phyloP scores from a whole-genome alignment of 768 basidiomycete species.

The Boletus subcaerulescens region DNA sequence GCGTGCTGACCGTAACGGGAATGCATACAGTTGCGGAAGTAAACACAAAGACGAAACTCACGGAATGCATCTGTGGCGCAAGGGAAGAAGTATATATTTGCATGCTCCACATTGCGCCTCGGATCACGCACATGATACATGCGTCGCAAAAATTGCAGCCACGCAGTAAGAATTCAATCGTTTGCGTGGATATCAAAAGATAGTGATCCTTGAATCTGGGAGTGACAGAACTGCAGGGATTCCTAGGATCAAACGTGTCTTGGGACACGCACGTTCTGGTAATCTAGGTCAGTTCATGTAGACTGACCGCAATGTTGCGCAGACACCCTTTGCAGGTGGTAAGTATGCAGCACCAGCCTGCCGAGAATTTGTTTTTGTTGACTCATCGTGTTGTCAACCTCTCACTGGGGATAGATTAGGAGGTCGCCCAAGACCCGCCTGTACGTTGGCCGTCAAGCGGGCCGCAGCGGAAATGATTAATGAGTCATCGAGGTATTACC shows the following conservation, averaged over 20 bases:
- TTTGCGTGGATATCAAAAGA: slow-evolving; percentile 2
- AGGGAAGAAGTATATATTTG: background rate
- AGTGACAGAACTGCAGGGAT: background rate
- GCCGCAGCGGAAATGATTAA: background rate
- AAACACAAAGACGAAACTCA: background rate
- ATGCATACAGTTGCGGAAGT: background rate
- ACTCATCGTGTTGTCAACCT: background rate
- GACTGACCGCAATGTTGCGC: background rate
- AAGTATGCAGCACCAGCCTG: background rate
- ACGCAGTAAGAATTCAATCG: background rate
- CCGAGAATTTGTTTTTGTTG: background rate
- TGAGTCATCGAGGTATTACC: slow-evolving; percentile 2
- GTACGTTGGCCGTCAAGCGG: background rate
- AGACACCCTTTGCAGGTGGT: too few species aligned
- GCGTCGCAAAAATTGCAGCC: slow-evolving; percentile 2
- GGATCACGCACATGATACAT: slow-evolving; percentile 6
- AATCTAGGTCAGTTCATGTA: background rate
- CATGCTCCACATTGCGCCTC: slow-evolving; percentile 3
- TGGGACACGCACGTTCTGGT: background rate
- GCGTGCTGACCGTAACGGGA: background rate
- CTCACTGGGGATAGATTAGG: background rate
- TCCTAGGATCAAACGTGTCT: slow-evolving; percentile 19
- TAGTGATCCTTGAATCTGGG: background rate
- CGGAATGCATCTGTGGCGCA: background rate
- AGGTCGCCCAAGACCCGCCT: background rate